These are phyloP conservation scores for Adiantum capillusveneris DNA, from an alignment of 75 land plant species.

Conservation along the genomic window DNA sequence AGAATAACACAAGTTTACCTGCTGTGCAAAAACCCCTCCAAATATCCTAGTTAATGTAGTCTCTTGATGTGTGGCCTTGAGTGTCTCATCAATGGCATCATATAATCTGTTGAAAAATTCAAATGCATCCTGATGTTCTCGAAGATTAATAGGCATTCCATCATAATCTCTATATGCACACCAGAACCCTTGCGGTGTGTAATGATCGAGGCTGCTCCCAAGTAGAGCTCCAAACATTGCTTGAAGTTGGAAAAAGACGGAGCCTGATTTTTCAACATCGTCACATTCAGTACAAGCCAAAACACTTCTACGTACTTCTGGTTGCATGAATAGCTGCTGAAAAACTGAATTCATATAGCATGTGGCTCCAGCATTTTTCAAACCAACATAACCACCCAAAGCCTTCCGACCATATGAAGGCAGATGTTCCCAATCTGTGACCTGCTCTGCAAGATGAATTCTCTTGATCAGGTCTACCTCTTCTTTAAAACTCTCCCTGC, in stretches of 20 bases:
- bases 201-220: constrained; percentile 26
- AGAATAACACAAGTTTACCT: no score
- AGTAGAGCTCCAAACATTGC: constrained; percentile 32
- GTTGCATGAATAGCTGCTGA: constrained; percentile 30
- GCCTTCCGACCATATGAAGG: constrained; percentile 30
- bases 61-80: constrained; percentile 21
- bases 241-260: constrained; percentile 25
- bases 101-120: constrained; percentile 29
- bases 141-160: constrained; percentile 25
- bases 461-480: constrained; percentile 15
- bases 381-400: constrained; percentile 24
- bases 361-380: constrained; percentile 30
- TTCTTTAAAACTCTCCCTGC: constrained; percentile 17
- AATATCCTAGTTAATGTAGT: constrained; percentile 29
- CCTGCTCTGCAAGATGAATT: constrained; percentile 20
- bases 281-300: constrained; percentile 20
- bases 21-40: constrained; percentile 30
- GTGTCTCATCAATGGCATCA: constrained; percentile 29
- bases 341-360: constrained; percentile 34
- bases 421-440: constrained; percentile 24
- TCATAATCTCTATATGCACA: constrained; percentile 28
- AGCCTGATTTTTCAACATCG: constrained; percentile 19
- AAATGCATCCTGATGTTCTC: constrained; percentile 35
- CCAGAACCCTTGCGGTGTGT: constrained; percentile 32
- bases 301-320: constrained; percentile 25